These are phyloP conservation scores for Coprinellus aureogranulatus DNA, from an alignment of 768 basidiomycete species.

Conservation along the genomic window DNA sequence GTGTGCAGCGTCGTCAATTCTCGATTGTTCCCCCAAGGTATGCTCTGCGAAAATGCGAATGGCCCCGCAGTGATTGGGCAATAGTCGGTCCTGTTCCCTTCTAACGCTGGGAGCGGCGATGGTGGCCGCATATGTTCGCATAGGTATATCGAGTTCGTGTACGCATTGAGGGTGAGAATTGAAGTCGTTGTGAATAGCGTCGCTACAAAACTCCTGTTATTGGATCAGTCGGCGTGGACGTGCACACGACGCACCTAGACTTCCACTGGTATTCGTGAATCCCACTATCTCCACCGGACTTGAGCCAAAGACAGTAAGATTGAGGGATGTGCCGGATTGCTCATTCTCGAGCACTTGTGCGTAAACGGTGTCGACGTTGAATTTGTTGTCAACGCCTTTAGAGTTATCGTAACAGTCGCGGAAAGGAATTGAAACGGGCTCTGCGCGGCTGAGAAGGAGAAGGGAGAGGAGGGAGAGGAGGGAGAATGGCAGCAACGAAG, in stretches of 20 bases:
- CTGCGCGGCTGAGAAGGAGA: constrained; percentile 32
- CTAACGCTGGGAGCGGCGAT: constrained; percentile 57
- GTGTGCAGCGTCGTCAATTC: constrained; percentile 83
- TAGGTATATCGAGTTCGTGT: constrained; percentile 67
- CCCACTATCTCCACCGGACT: constrained; percentile 60
- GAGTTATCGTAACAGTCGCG: constrained; percentile 62
- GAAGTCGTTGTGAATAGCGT: constrained; percentile 84
- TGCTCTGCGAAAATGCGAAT: constrained; percentile 76
- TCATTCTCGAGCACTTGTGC: constrained; percentile 59
- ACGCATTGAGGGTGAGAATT: constrained; percentile 75
- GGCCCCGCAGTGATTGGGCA: constrained; percentile 81
- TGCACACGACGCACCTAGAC: constrained; percentile 54
- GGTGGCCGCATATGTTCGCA: constrained; percentile 79
- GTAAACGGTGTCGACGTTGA: constrained; percentile 69
- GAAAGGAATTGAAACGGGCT: constrained; percentile 62
- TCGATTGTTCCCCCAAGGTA: constrained; percentile 63
- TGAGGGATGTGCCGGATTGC: constrained; percentile 47
- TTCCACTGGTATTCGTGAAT: constrained; percentile 55
- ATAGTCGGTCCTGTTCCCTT: constrained; percentile 41
- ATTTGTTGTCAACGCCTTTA: constrained; percentile 51
- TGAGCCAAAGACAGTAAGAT: constrained; percentile 70
- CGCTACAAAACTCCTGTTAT: constrained; percentile 41
- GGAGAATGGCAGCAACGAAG: constrained; percentile 8
- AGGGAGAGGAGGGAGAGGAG: constrained; percentile 27
- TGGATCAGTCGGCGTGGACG: constrained; percentile 8